These are phyloP conservation scores for Colletotrichum sp. DNA, from an alignment of 2,329 filamentous ascomycete genomes.

Conservation along the genomic window DNA sequence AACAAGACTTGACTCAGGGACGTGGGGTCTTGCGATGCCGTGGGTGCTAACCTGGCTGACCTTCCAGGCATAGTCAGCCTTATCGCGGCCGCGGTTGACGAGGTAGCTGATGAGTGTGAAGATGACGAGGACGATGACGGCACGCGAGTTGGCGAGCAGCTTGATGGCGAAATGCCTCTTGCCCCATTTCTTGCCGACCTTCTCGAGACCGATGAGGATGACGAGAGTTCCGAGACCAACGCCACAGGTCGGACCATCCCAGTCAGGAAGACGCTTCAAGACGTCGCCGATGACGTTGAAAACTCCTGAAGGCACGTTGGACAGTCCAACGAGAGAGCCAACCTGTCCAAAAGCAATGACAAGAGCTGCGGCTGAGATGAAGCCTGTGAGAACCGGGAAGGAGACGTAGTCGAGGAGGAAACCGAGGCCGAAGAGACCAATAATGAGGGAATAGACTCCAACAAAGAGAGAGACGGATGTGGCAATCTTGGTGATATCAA, in stretches of 20 bases:
- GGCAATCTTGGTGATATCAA: slow-evolving; percentile 52
- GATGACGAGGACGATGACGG: slow-evolving; percentile 64
- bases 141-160: slow-evolving; percentile 64
- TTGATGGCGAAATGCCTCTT: slow-evolving; percentile 62
- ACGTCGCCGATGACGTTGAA: slow-evolving; percentile 16
- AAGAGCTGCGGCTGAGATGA: slow-evolving; percentile 70
- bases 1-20: slow-evolving; percentile 42
- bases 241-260: slow-evolving; percentile 68
- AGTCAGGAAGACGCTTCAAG: slow-evolving; percentile 30
- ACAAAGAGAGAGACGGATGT: slow-evolving; percentile 69
- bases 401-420: slow-evolving; percentile 74
- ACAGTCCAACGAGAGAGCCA: slow-evolving; percentile 61
- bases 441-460: slow-evolving; percentile 62
- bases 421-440: slow-evolving; percentile 67
- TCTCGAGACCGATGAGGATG: slow-evolving; percentile 61
- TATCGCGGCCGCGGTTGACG: slow-evolving; percentile 59
- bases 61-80: slow-evolving; percentile 57
- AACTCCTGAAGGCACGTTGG: slow-evolving; percentile 25
- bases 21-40: slow-evolving; percentile 54
- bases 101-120: slow-evolving; percentile 69
- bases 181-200: slow-evolving; percentile 66
- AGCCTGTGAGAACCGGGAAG: slow-evolving; percentile 67
- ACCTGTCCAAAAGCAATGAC: slow-evolving; percentile 70
- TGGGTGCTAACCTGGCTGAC: slow-evolving; percentile 63
- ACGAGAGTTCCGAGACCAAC: slow-evolving; percentile 65